Base-by-base conservation (phyloP, 768 basidiomycete species). In the Kwoniella europaea region DNA sequence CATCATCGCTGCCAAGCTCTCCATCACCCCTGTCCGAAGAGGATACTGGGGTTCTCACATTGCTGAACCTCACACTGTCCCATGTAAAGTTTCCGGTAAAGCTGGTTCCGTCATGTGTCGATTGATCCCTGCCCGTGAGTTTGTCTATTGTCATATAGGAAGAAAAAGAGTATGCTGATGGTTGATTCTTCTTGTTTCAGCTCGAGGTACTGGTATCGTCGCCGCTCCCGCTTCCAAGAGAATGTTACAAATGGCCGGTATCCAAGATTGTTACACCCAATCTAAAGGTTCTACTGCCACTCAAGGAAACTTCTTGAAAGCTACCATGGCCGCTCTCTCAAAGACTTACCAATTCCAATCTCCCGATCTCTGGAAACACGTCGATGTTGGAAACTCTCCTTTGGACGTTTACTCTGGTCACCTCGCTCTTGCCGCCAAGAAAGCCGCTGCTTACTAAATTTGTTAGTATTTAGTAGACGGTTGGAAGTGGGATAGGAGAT, bases 21-120 rank as follows among this genome's bases (percentile, higher is more conserved):
- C 93, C 59, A 93, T 98, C 84, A 91, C 98, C 82, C 97, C 97
- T 79, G 97, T 99, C 74, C 92, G 97, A 80, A 88, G 97, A 86
- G 97, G 97, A 79, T 99, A 99, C 89, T 99, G 97, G 97, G 97
- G 97, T 87, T 92, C 94, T 80, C 92, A 93, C 81, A 95, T 99
- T 81, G 94, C 94, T 86, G 93, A 96, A 82, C 97, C 97, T 68
- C 97, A 99, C 88, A 99, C 97, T 71, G 95, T 99, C 67, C 97
- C 97, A 56, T 93, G 92, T 83, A 99, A 99, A 87, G 95, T 98
- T 83, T 91, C 91, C 86, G 97, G 97, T 74, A 98, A 98, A 88
- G 92, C 93, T 78, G 97, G 95, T 73, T 98, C 96, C 73, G 97
- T 99, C 86, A 97, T 94, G 93, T 97, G 94, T 86, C 92, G 95